Conservation (phyloP, 2,329 filamentous ascomycete species). For the Diaporthe capsici region DNA sequence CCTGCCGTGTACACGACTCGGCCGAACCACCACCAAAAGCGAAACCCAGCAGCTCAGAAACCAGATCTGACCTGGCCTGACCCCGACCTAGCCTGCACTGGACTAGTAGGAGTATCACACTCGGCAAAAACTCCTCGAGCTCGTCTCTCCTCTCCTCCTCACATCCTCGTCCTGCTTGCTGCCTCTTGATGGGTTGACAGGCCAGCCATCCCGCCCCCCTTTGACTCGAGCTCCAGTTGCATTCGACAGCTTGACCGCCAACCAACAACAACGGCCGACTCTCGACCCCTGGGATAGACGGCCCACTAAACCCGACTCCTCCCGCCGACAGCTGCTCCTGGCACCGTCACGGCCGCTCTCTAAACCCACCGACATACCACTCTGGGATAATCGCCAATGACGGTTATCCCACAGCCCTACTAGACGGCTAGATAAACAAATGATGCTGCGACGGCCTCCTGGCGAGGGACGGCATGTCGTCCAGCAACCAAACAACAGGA, state of each 20-base stretch:
- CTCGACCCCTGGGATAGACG: background rate
- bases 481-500: conserved; percentile 52
- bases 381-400: conserved; percentile 39
- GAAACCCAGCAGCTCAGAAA: background rate
- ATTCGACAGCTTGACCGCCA: conserved; percentile 6
- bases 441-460: conserved; percentile 71
- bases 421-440: conserved; percentile 48
- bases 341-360: background rate
- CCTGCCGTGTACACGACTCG: conserved; percentile 25
- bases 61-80: conserved; percentile 15
- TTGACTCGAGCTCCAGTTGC: conserved; percentile 22
- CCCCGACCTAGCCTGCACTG: conserved; percentile 25
- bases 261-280: background rate
- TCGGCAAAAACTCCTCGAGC: conserved; percentile 22
- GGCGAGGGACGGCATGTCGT: conserved; percentile 64
- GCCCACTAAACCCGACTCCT: conserved; percentile 14
- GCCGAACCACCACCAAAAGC: conserved; percentile 16
- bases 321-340: conserved; percentile 3
- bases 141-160: conserved; percentile 5
- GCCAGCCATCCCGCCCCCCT: conserved; percentile 2
- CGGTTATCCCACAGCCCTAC: conserved; percentile 31
- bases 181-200: conserved; percentile 26
- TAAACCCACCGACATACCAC: background rate
- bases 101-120: conserved; percentile 20
- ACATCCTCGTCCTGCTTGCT: background rate